Conservation (phyloP, 768 basidiomycete genomes). For the Mycena sanguinolenta region DNA sequence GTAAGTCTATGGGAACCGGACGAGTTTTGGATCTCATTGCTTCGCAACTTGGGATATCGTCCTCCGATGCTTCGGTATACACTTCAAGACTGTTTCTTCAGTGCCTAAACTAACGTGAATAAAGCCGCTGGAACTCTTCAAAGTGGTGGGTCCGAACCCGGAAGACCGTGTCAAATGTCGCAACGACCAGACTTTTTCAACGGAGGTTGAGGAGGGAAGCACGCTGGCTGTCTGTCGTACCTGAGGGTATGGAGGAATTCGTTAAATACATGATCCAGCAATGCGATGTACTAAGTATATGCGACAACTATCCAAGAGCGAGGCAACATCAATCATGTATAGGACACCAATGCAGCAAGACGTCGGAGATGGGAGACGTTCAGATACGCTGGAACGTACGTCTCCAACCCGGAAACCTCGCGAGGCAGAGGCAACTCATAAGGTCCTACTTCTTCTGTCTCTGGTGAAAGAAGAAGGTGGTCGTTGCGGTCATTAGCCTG, state of each 20-base stretch:
- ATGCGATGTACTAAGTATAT: conserved; percentile 54
- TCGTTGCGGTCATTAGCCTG: conserved; percentile 97
- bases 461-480: conserved; percentile 94
- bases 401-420: conserved; percentile 96
- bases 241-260: conserved; percentile 36
- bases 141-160: conserved; percentile 40
- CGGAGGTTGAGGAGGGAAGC: conserved; percentile 69
- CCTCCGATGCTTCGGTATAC: conserved; percentile 47
- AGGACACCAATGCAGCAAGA: conserved; percentile 88
- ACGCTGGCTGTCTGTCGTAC: conserved; percentile 39
- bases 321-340: conserved; percentile 53
- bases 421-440: conserved; percentile 95
- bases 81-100: neutral
- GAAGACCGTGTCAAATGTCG: conserved; percentile 48
- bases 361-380: conserved; percentile 91
- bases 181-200: conserved; percentile 63
- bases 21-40: conserved; percentile 72
- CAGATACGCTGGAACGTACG: conserved; percentile 93
- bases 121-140: conserved; percentile 60
- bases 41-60: conserved; percentile 49
- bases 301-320: conserved; percentile 37
- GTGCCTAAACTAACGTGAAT: neutral
- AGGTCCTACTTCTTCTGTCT: conserved; percentile 96
- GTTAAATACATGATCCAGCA: conserved; percentile 58
- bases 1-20: conserved; percentile 68